Evolutionary conservation across 768 basidiomycete species (phyloP).

Genomic region (Cystofilobasidium capitatum): DNA sequence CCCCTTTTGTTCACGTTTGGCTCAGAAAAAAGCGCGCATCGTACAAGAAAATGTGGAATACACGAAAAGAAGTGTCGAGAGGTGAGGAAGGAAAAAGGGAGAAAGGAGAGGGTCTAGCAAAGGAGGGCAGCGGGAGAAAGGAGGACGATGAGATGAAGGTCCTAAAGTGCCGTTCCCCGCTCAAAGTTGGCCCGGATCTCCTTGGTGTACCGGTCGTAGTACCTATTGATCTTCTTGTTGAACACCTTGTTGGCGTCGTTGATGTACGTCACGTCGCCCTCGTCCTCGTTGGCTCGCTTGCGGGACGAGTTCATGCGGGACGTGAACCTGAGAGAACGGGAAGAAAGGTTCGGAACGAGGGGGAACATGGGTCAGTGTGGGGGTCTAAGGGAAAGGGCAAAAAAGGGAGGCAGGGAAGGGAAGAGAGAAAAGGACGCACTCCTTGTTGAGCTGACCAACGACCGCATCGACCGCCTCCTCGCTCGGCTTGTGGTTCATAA

Average conservation of each 20-base stretch:
- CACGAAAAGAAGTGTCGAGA: no score
- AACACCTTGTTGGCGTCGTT: constrained; percentile 53
- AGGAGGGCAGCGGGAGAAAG: constrained; percentile 55
- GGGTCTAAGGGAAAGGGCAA: constrained; percentile 19
- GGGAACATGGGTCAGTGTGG: no score
- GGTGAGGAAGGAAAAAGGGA: no score
- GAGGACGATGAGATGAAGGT: constrained; percentile 31
- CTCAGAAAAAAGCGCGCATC: no score
- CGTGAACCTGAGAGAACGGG: constrained; percentile 54
- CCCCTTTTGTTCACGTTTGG: no score
- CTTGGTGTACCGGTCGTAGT: constrained; percentile 92
- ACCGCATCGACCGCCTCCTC: constrained; percentile 94
- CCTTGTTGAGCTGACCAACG: constrained; percentile 79
- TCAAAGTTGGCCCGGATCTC: constrained; percentile 90
- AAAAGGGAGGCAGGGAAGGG: constrained; percentile 9
- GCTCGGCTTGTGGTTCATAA: constrained; percentile 87
- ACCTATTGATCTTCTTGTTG: constrained; percentile 84
- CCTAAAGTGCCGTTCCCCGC: constrained; percentile 78
- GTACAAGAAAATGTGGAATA: no score
- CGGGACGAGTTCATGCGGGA: constrained; percentile 82
- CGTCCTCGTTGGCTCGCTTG: constrained; percentile 79
- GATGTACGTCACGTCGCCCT: constrained; percentile 91
- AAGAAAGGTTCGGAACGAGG: constrained; percentile 21
- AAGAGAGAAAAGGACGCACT: constrained; percentile 53
- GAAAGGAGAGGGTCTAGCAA: no score